phyloP scores from a whole-genome alignment of 306 rosid species.

The Pachyrhizus erosus region DNA sequence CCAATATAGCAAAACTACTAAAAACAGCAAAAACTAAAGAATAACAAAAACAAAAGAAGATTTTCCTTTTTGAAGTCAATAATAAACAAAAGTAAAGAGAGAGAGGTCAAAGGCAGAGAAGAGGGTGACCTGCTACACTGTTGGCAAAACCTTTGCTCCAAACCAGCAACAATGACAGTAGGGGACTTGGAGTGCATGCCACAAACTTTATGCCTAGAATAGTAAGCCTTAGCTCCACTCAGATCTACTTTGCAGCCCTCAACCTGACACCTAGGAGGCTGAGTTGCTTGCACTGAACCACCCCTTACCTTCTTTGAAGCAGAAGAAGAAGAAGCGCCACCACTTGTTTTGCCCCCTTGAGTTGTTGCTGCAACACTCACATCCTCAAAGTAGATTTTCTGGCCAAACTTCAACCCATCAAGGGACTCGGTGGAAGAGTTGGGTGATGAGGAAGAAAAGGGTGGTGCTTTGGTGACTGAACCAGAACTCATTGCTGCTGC shows the following conservation, averaged over 20 bases:
- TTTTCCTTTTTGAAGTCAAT: not conserved
- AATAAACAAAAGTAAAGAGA: not conserved
- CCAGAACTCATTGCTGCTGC: conserved; percentile 57
- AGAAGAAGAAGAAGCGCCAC: conserved; percentile 42
- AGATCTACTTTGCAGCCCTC: conserved; percentile 91
- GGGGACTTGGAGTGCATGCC: conserved; percentile 87
- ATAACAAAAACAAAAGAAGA: not conserved
- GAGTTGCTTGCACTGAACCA: conserved; percentile 47
- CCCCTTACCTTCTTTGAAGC: conserved; percentile 60
- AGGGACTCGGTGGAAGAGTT: conserved; percentile 72
- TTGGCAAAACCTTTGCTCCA: conserved; percentile 93
- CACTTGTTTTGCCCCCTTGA: conserved; percentile 24
- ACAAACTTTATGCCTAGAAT: conserved; percentile 93
- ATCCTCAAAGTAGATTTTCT: conserved; percentile 80
- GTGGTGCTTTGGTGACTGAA: conserved; percentile 56
- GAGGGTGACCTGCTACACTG: conserved; percentile 82
- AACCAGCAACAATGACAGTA: conserved; percentile 69
- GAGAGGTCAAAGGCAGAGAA: not conserved
- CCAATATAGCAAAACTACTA: not conserved
- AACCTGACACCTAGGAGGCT: conserved; percentile 92
- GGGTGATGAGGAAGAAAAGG: conserved; percentile 23
- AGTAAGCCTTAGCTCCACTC: conserved; percentile 82
- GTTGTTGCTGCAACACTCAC: conserved; percentile 48
- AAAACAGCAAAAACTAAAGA: not conserved
- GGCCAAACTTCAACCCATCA: conserved; percentile 79